Percentiles rank a stretch among this genome's conserved stretches.
Conservation (phyloP, 2,329 filamentous ascomycete species). For the Colletotrichum tropicicola region DNA sequence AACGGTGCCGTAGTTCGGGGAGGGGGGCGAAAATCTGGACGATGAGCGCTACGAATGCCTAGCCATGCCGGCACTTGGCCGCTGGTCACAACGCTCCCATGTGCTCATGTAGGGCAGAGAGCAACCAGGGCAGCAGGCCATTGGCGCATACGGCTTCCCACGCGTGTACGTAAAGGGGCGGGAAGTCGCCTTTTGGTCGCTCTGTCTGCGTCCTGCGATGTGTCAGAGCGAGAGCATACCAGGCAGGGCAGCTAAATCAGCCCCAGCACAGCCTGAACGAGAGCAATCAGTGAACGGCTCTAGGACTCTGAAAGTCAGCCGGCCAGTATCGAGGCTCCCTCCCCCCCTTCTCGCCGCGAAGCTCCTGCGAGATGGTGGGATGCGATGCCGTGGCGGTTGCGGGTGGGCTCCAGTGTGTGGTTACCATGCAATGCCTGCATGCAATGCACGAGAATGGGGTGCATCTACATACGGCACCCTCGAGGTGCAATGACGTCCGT, state of each 20-base stretch:
- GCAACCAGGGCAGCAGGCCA: background rate
- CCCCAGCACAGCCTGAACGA: background rate
- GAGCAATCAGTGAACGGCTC: too few relatives aligned
- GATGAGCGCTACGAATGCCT: background rate
- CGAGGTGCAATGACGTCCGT: conserved; percentile 23
- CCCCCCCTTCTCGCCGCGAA: too few relatives aligned
- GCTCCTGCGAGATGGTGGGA: conserved; percentile 1
- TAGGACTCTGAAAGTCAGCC: too few relatives aligned
- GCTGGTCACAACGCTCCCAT: conserved; percentile 21
- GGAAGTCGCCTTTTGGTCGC: too few relatives aligned
- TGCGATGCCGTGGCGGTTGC: background rate
- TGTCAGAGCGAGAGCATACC: too few relatives aligned
- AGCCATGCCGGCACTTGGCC: conserved; percentile 29
- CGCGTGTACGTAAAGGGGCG: background rate
- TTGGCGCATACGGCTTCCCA: background rate
- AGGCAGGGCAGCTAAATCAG: background rate
- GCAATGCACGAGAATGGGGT: conserved; percentile 26
- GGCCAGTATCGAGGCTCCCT: too few relatives aligned
- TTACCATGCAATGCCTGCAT: conserved; percentile 21
- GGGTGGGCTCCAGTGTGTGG: conserved; percentile 9
- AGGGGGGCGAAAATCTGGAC: background rate
- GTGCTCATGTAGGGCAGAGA: conserved; percentile 16
- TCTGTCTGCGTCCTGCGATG: too few relatives aligned
- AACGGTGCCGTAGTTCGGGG: background rate
- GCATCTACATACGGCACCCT: conserved; percentile 12